Evolutionary conservation across 2,329 filamentous ascomycete species (phyloP).

Genomic region (Thielaviopsis populi): DNA sequence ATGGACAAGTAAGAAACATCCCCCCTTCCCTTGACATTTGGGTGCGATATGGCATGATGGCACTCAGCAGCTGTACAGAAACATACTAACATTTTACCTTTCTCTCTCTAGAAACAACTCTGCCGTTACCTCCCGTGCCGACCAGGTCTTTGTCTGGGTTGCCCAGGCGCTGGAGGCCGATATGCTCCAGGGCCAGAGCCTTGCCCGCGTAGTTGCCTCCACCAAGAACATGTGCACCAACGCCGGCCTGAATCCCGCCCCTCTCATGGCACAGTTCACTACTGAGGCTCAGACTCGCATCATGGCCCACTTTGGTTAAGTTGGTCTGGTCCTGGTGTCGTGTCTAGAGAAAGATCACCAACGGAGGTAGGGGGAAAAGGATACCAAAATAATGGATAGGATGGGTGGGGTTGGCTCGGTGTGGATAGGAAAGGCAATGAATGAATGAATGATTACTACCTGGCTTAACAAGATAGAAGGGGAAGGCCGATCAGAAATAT

Average conservation of each 20-base stretch:
- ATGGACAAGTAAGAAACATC: slow-evolving; percentile 63
- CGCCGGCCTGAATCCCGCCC: slow-evolving; percentile 59
- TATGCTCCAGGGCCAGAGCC: slow-evolving; percentile 73
- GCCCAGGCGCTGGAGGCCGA: slow-evolving; percentile 82
- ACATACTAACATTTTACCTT: background rate
- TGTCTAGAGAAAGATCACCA: background rate
- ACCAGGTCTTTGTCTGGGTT: slow-evolving; percentile 71
- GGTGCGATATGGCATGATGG: background rate
- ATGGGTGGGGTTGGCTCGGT: background rate
- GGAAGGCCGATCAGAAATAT: background rate
- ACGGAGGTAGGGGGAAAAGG: slow-evolving; percentile 6
- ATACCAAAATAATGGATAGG: slow-evolving; percentile 12
- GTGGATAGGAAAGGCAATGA: slow-evolving; percentile 15
- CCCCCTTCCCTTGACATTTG: slow-evolving; percentile 21
- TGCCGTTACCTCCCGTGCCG: slow-evolving; percentile 59
- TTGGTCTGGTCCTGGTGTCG: background rate
- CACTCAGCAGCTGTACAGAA: background rate
- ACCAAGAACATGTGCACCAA: slow-evolving; percentile 64
- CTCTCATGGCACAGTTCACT: slow-evolving; percentile 58
- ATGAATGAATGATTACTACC: slow-evolving; percentile 15
- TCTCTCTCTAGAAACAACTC: slow-evolving; percentile 57
- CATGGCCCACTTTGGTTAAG: slow-evolving; percentile 59
- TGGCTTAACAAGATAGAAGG: slow-evolving; percentile 13
- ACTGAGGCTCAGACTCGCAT: slow-evolving; percentile 70
- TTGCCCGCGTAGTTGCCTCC: slow-evolving; percentile 57